Conservation (phyloP, 2,329 filamentous ascomycete species). For the Trichophyton mentagrophytes region DNA sequence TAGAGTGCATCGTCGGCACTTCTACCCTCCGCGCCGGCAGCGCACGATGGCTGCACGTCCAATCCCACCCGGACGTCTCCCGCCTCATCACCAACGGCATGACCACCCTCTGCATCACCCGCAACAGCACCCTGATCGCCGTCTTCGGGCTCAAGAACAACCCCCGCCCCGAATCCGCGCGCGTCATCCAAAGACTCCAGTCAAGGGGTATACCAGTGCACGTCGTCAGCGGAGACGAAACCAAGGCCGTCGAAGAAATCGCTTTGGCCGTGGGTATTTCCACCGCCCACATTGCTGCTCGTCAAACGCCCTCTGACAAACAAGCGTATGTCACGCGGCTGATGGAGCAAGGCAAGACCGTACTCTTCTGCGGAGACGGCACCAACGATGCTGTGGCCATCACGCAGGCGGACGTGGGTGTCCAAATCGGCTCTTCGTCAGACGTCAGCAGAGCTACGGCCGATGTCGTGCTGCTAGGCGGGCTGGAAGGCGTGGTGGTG, state of each 20-base stretch:
- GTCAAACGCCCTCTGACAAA: slow-evolving; percentile 44
- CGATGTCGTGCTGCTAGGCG: slow-evolving; percentile 53
- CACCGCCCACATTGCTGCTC: slow-evolving; percentile 28
- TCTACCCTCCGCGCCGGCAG: slow-evolving; percentile 19
- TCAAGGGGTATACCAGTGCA: slow-evolving; percentile 39
- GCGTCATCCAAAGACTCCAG: slow-evolving; percentile 40
- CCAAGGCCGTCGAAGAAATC: slow-evolving; percentile 36
- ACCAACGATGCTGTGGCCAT: slow-evolving; percentile 67
- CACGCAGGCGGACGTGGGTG: slow-evolving; percentile 56
- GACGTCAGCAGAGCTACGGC: slow-evolving; percentile 56
- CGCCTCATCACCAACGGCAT: slow-evolving; percentile 31
- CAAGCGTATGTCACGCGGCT: slow-evolving; percentile 38
- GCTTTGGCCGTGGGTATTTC: slow-evolving; percentile 34
- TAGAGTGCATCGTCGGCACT: slow-evolving; percentile 15
- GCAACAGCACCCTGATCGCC: slow-evolving; percentile 32
- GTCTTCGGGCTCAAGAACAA: slow-evolving; percentile 40
- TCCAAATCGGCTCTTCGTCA: slow-evolving; percentile 51
- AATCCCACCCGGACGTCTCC: slow-evolving; percentile 20
- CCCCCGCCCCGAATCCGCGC: slow-evolving; percentile 39
- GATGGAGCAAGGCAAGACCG: slow-evolving; percentile 22
- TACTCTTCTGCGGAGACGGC: slow-evolving; percentile 64
- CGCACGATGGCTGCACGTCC: slow-evolving; percentile 26
- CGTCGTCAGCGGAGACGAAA: slow-evolving; percentile 47
- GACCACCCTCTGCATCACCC: slow-evolving; percentile 46
- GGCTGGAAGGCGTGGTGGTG: slow-evolving; percentile 44